These are phyloP conservation scores for Pleurotus djamor DNA, from an alignment of 768 basidiomycete species.

Conservation along the genomic window DNA sequence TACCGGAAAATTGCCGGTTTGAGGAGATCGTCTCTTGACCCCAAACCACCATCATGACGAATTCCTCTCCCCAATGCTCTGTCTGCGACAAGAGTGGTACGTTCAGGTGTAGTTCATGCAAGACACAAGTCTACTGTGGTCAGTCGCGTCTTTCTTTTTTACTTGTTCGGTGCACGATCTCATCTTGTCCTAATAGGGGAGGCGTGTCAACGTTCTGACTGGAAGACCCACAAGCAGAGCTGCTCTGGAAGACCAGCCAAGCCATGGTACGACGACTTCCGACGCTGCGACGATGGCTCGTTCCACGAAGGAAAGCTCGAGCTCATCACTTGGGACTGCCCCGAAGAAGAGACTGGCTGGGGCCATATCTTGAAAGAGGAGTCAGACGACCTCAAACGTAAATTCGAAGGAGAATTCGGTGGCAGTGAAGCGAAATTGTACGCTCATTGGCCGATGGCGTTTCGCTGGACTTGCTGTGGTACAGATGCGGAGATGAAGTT, in stretches of 20 bases:
- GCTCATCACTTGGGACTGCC: slow-evolving; percentile 30
- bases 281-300: slow-evolving; percentile 26
- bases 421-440: slow-evolving; percentile 24
- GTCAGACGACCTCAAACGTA: slow-evolving; percentile 21
- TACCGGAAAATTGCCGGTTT: too few species aligned
- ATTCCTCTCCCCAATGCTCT: not conserved
- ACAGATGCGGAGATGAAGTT: slow-evolving; percentile 27
- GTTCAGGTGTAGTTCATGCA: not conserved
- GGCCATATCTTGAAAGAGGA: slow-evolving; percentile 23
- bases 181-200: not conserved
- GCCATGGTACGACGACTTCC: slow-evolving; percentile 30
- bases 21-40: too few species aligned
- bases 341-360: slow-evolving; percentile 26
- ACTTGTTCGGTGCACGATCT: not conserved
- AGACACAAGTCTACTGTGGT: not conserved
- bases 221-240: slow-evolving; percentile 25
- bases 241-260: slow-evolving; percentile 14
- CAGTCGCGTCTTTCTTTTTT: not conserved
- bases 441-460: slow-evolving; percentile 26
- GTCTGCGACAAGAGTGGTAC: not conserved
- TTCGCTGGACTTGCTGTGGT: slow-evolving; percentile 38
- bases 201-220: slow-evolving; percentile 26
- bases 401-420: slow-evolving; percentile 24
- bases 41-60: not conserved
- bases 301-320: slow-evolving; percentile 31